A percentile compares a stretch with the other conserved stretches of the same genome.
phyloP scores from a whole-genome alignment of 2,329 filamentous ascomycete genomes.

The Colletotrichum incanum region DNA sequence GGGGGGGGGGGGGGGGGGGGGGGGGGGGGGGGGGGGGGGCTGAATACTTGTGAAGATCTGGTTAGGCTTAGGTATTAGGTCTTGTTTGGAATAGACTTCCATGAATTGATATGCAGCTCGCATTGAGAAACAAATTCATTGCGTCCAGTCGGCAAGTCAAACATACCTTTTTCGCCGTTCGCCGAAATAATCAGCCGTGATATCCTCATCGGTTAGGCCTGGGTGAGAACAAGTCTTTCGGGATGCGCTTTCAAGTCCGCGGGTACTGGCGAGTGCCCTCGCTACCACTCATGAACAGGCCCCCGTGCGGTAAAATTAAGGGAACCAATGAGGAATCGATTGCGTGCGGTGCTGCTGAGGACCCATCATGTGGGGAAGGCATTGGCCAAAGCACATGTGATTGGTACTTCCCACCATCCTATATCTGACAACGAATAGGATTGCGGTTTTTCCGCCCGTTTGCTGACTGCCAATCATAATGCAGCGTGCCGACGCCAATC shows the following conservation, averaged over 20 bases:
- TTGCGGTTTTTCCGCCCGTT: background rate
- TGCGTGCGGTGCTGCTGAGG: background rate
- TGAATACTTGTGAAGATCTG: background rate
- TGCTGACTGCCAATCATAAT: background rate
- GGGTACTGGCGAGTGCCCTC: background rate
- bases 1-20: too few relatives aligned
- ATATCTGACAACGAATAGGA: background rate
- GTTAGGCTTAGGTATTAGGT: background rate
- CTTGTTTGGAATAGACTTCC: background rate
- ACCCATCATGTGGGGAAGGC: background rate
- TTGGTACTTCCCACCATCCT: background rate
- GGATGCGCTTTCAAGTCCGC: background rate
- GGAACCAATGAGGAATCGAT: background rate
- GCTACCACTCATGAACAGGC: background rate
- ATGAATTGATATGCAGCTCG: background rate
- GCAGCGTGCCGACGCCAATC: background rate
- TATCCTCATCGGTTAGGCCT: background rate
- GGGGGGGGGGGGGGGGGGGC: too few relatives aligned
- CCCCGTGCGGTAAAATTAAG: too few relatives aligned
- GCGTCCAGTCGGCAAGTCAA: too few relatives aligned
- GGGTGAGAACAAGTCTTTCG: background rate
- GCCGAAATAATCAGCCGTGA: background rate
- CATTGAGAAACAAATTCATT: background rate
- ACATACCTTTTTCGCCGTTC: too few relatives aligned
- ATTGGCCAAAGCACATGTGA: background rate